Base-by-base conservation (phyloP, 441 rosid species). In the Arabidopsis hybrid region DNA sequence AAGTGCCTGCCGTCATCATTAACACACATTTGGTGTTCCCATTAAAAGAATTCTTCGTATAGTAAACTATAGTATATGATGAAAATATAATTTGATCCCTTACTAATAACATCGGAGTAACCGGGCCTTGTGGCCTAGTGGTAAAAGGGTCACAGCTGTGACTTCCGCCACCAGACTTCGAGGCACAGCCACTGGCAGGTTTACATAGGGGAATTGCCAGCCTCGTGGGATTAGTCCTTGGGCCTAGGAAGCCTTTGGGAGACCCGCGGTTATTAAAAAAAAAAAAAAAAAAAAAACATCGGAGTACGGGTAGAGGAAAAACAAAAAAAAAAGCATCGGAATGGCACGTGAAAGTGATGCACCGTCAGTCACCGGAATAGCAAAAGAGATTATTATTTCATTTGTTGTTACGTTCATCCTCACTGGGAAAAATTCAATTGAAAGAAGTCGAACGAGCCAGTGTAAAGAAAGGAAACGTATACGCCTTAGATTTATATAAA, bases 341-440 rank as follows among this genome's bases (percentile, higher is more conserved):
- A 71, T 12, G 29, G 29, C 67, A 74, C 71, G 78, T 66, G 60
- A 74, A 58, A 18, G 34, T 21, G 60, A 13, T 21, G 34, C 38
- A 73, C 64, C 76, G 29, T 26, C 29, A 26, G 56, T 53, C 75
- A 72, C 77, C 2, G 32, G 12, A 16, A 52, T 62, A 13, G 38
- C 29, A 7, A 46, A 18, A 10, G 21, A 34, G 49, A 36, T 21
- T 26, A 18, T 18, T 18, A 26, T 26, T 26, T 26, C 29, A 26
- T 26, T 26, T 26, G 29, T 26, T 26, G 29, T 26, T 26, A 38
- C 0, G 9, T 2, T 36, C 8, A 45, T 38, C 4, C 11, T 38
- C 11, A 38, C 36, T 35, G 21, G 9, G 7, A 26, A 5, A 53
- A 10, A 42, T 35, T 42, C 31, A 29, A 14, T 6, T 8, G 4